Base-by-base conservation (phyloP, 768 basidiomycete genomes). In the Mrakia blollopis region DNA sequence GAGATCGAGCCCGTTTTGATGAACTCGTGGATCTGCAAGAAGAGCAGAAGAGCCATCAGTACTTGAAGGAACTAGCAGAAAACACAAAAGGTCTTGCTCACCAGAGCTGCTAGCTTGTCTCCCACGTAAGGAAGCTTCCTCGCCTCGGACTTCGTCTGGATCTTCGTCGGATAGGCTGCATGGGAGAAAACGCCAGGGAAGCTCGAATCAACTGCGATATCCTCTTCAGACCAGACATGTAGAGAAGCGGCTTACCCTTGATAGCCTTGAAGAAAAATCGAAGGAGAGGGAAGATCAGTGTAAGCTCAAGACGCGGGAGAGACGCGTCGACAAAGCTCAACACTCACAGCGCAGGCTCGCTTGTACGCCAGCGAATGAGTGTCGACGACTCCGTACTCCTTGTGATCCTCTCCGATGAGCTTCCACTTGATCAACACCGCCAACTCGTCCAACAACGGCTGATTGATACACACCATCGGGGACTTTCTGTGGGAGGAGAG, bases 401-500 rank as follows among this genome's bases (percentile, higher is more conserved):
- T 52, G 30, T 75, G 25, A 13, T 67, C 77, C 25, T 57, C 50
- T 5, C 72, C 72, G 21, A 73, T 73, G 54, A n/a, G 30, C 28
- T 72, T 63, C 62, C 52, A 63, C 28, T 32, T 47, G 13, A 39
- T 86, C 41, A 93, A 86, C 25, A 90, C 83, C 39, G 86, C 86
- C 18, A 93, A 83, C 79, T 90, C 87, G n/a, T 83, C 79, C 7
- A 86, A 87, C 6, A 93, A 86, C 0, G 78, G 83, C 81, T 92
- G 90, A 79, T 93, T 93, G 0, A 87, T 86, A 79, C 90, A 93
- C 3, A 87, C 81, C 52, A 93, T 85, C 0, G 91, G 91, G 5
- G 89, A 89, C 0, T 87, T 85, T 50, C 92, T 87, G 72, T 86
- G 83, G 80, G 90, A 91, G 1, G 90, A 87, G 81, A 88, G 89